A percentile compares a stretch with the other conserved stretches of the same genome.
These are phyloP conservation scores for Fusarium secorum DNA, from an alignment of 2,329 filamentous ascomycete genomes.

Conservation along the genomic window DNA sequence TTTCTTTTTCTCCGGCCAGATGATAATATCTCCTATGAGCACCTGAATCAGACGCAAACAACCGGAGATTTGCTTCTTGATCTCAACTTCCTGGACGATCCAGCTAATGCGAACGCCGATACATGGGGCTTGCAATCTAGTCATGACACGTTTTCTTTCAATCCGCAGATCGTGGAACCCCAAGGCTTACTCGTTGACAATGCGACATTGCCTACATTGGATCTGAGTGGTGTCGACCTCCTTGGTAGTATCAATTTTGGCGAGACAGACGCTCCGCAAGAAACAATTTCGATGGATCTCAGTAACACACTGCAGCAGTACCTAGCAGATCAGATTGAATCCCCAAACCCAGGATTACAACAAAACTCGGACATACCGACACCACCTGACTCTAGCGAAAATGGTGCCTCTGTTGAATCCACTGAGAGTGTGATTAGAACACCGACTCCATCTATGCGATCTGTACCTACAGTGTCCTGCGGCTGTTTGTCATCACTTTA, in stretches of 20 bases:
- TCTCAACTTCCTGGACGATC: constrained; percentile 48
- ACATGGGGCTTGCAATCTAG: constrained; percentile 51
- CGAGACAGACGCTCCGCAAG: constrained; percentile 41
- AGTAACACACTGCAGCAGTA: constrained; percentile 41
- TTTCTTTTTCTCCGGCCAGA: background rate
- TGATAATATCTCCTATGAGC: background rate
- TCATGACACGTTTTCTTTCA: constrained; percentile 31
- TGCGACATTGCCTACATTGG: constrained; percentile 14
- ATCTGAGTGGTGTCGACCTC: constrained; percentile 42
- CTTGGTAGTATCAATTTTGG: constrained; percentile 47
- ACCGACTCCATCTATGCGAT: constrained; percentile 20
- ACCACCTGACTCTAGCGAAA: constrained; percentile 34
- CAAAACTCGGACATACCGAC: constrained; percentile 32
- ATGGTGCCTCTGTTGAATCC: constrained; percentile 31
- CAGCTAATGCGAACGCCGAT: constrained; percentile 41
- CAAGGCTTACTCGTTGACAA: constrained; percentile 10
- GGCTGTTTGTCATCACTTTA: constrained; percentile 60
- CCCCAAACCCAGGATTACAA: constrained; percentile 11
- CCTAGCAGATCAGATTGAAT: constrained; percentile 34
- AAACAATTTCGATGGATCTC: constrained; percentile 43
- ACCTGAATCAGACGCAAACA: constrained; percentile 9
- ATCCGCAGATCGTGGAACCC: constrained; percentile 26
- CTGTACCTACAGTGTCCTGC: constrained; percentile 50
- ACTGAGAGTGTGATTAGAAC: constrained; percentile 14
- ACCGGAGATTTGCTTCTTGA: constrained; percentile 41